phyloP scores from a whole-genome alignment of 2,329 filamentous ascomycete genomes.

The Arthroderma uncinatum region DNA sequence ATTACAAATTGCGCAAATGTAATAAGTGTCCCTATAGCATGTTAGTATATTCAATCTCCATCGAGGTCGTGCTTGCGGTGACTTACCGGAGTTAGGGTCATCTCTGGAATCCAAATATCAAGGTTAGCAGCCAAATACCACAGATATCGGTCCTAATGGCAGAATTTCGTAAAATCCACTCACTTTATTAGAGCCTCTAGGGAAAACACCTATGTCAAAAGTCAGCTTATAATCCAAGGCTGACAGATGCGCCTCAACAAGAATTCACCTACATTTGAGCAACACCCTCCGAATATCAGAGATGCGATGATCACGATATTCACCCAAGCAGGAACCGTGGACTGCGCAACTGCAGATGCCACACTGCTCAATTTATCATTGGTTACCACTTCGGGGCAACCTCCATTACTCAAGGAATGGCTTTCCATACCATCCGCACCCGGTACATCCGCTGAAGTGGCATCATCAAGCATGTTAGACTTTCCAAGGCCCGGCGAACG shows the following conservation, averaged over 20 bases:
- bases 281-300: constrained; percentile 92
- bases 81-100: constrained; percentile 68
- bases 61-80: not conserved
- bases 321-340: constrained; percentile 48
- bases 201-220: constrained; percentile 65
- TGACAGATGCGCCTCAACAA: not conserved
- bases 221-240: not conserved
- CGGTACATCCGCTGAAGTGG: not conserved
- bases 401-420: not conserved
- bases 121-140: not conserved
- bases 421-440: not conserved
- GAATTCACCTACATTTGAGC: constrained; percentile 62
- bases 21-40: constrained; percentile 58
- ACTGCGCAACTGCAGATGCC: constrained; percentile 22
- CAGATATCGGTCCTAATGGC: not conserved
- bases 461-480: too few species aligned
- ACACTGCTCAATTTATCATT: constrained; percentile 10
- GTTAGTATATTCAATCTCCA: constrained; percentile 3
- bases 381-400: not conserved
- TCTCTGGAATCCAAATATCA: constrained; percentile 42
- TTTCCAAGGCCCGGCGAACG: not conserved
- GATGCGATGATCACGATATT: constrained; percentile 57
- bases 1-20: constrained; percentile 85
- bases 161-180: constrained; percentile 27
- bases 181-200: constrained; percentile 91